These are phyloP conservation scores for Collybia sordida DNA, from an alignment of 768 basidiomycete genomes.

Conservation along the genomic window DNA sequence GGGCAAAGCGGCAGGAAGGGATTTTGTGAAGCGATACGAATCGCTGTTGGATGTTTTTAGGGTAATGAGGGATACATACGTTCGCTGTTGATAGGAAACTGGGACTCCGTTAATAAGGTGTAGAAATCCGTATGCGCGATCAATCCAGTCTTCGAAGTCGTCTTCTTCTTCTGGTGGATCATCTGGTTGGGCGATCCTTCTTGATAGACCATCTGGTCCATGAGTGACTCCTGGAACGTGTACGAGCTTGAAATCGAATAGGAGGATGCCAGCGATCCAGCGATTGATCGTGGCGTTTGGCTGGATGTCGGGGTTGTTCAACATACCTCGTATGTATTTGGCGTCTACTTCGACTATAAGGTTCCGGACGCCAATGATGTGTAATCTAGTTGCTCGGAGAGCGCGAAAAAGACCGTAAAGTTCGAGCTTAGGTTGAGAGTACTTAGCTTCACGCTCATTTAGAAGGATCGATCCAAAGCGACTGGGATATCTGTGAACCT, in stretches of 20 bases:
- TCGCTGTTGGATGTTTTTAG: too few relatives aligned
- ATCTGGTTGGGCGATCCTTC: slow-evolving; percentile 10
- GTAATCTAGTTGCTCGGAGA: slow-evolving; percentile 15
- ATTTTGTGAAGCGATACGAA: too few relatives aligned
- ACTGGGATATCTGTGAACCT: slow-evolving; percentile 19
- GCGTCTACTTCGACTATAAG: slow-evolving; percentile 33
- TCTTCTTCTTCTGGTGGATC: slow-evolving; percentile 8
- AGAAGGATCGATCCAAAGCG: slow-evolving; percentile 38
- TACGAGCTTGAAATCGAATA: too few relatives aligned
- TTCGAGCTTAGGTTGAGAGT: slow-evolving; percentile 41
- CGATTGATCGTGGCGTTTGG: slow-evolving; percentile 33
- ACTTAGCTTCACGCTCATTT: too few relatives aligned
- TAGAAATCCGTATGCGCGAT: slow-evolving; percentile 15
- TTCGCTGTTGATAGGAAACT: too few relatives aligned
- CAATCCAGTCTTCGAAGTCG: too few relatives aligned
- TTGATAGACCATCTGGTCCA: slow-evolving; percentile 31
- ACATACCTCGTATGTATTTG: slow-evolving; percentile 31
- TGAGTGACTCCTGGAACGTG: slow-evolving; percentile 26
- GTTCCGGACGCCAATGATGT: slow-evolving; percentile 21
- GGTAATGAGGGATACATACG: too few relatives aligned
- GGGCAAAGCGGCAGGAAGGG: too few relatives aligned
- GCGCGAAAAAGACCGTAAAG: slow-evolving; percentile 33
- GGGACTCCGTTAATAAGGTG: too few relatives aligned
- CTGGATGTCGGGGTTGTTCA: slow-evolving; percentile 30
- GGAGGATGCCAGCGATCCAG: slow-evolving; percentile 33